These are phyloP conservation scores for Xylaria cubensis DNA, from an alignment of 495 filamentous ascomycete genomes.

Conservation along the genomic window DNA sequence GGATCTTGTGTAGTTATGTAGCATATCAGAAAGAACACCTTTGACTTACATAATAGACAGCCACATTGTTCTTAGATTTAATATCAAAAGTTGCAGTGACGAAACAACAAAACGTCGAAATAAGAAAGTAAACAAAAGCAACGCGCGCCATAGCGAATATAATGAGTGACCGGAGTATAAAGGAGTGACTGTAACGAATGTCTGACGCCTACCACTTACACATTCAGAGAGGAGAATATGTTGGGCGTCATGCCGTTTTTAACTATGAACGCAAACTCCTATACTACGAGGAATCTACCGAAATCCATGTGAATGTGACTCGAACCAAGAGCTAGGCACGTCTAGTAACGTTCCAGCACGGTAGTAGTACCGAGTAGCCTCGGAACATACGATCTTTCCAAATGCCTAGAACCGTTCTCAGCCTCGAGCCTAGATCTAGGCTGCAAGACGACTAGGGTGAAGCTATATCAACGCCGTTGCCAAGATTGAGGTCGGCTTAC, in stretches of 20 bases:
- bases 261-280: background rate
- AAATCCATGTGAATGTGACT: background rate
- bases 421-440: constrained; percentile 5
- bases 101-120: constrained; percentile 15
- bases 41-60: constrained; percentile 57
- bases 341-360: constrained; percentile 15
- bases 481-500: background rate
- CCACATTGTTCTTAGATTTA: constrained; percentile 51
- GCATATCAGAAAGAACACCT: background rate
- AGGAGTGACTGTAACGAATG: constrained; percentile 14
- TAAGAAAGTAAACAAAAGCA: constrained; percentile 14
- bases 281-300: background rate
- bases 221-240: background rate
- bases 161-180: constrained; percentile 24
- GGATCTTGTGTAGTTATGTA: background rate
- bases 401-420: background rate
- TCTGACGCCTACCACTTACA: background rate
- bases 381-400: background rate
- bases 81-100: constrained; percentile 28
- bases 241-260: constrained; percentile 11
- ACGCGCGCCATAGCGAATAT: constrained; percentile 17
- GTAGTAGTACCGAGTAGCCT: background rate
- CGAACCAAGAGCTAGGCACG: constrained; percentile 1
- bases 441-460: constrained; percentile 15
- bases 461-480: constrained; percentile 17